A percentile compares a stretch with the other conserved stretches of the same genome.
These are phyloP conservation scores for Trichoderma cornu-damae DNA, from an alignment of 2,329 filamentous ascomycete species.

Conservation along the genomic window DNA sequence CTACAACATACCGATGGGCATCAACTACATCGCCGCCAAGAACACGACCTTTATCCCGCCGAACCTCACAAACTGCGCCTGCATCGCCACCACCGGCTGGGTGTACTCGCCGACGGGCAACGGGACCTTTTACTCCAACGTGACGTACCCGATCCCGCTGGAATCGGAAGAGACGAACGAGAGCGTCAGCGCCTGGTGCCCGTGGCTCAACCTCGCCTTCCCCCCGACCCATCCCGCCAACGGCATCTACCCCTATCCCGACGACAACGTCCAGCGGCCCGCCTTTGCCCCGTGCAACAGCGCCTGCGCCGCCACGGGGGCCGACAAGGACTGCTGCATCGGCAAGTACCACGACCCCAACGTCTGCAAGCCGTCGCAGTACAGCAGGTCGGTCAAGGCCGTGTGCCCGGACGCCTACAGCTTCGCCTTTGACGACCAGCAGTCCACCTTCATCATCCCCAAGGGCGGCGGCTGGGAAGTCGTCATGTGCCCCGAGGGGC, in stretches of 20 bases:
- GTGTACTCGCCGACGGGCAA: constrained; percentile 51
- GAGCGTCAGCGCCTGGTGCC: constrained; percentile 66
- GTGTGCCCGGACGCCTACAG: constrained; percentile 83
- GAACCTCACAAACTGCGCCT: constrained; percentile 71
- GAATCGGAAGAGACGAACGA: constrained; percentile 54
- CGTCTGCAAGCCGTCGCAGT: constrained; percentile 61
- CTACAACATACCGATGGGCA: constrained; percentile 71
- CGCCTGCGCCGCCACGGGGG: constrained; percentile 65
- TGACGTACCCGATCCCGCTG: constrained; percentile 61
- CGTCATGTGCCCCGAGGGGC: constrained; percentile 64
- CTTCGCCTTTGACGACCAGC: constrained; percentile 60
- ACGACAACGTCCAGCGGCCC: constrained; percentile 65
- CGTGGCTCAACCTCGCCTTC: constrained; percentile 67
- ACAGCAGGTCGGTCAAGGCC: constrained; percentile 64
- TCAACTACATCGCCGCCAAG: constrained; percentile 54
- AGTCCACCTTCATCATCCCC: constrained; percentile 58
- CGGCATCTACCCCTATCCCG: constrained; percentile 75
- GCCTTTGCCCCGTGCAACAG: constrained; percentile 73
- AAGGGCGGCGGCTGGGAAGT: constrained; percentile 72
- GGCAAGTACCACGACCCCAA: constrained; percentile 60
- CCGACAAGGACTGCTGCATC: constrained; percentile 68
- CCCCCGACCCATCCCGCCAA: constrained; percentile 65
- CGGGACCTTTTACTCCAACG: constrained; percentile 58
- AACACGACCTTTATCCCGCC: constrained; percentile 65
- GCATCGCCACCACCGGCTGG: constrained; percentile 64